Evolutionary conservation across 352 stramenopile genomes (phyloP).

Genomic region (Albugo candida): DNA sequence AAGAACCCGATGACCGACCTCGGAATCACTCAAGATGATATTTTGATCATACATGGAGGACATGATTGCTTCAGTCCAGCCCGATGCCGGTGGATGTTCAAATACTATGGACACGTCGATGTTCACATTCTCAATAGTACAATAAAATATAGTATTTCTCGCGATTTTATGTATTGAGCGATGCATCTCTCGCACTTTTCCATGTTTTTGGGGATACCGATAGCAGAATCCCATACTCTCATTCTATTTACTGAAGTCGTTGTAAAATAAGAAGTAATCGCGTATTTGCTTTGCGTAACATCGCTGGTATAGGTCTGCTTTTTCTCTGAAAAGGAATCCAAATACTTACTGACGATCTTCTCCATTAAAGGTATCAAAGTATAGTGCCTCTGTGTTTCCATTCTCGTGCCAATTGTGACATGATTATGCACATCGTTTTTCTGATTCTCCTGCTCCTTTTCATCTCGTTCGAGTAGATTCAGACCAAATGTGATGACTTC

Average conservation of each 20-base stretch:
- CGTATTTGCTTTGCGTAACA: too few species aligned
- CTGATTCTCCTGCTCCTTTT: constrained; percentile 1
- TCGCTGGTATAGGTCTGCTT: too few species aligned
- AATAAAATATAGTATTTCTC: neutral
- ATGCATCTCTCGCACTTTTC: constrained; percentile 12
- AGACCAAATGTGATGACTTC: constrained; percentile 29
- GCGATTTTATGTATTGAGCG: constrained; percentile 3
- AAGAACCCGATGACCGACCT: constrained; percentile 35
- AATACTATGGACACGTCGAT: constrained; percentile 71
- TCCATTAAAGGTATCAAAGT: too few species aligned
- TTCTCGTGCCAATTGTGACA: too few species aligned
- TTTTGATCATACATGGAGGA: constrained; percentile 62
- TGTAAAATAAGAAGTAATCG: constrained; percentile 19
- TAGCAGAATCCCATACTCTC: constrained; percentile 30
- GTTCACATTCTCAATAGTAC: constrained; percentile 80
- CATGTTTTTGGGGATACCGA: constrained; percentile 30
- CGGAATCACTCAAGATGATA: constrained; percentile 47
- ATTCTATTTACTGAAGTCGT: constrained; percentile 20
- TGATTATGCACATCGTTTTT: too few species aligned
- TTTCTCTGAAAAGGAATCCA: too few species aligned
- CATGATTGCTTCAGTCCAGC: constrained; percentile 64
- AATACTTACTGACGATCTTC: too few species aligned
- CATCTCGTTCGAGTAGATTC: constrained; percentile 22
- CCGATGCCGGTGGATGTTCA: constrained; percentile 80
- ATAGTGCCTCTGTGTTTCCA: too few species aligned